Percentiles rank a stretch among this genome's conserved stretches.
Evolutionary conservation across 1,139 yeast species (phyloP).

Genomic region (Hansenula sp.): DNA sequence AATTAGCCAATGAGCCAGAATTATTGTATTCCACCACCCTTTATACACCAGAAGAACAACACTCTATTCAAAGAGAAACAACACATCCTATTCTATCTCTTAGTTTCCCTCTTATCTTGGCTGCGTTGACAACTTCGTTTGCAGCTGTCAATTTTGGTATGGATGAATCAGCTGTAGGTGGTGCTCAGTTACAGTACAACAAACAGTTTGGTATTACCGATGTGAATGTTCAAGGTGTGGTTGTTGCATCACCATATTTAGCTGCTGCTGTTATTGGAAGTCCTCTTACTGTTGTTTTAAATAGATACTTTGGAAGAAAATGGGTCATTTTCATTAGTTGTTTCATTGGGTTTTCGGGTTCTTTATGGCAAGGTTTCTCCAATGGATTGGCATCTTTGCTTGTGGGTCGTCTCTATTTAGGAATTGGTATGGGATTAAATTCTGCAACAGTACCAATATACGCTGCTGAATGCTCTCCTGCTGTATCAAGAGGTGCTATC

Average conservation of each 20-base stretch:
- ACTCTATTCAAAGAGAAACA: constrained; percentile 11
- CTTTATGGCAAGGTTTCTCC: constrained; percentile 46
- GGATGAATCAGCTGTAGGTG: constrained; percentile 44
- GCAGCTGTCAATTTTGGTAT: constrained; percentile 28
- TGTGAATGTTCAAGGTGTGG: constrained; percentile 40
- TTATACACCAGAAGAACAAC: constrained; percentile 15
- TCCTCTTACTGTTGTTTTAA: constrained; percentile 41
- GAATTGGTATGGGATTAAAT: constrained; percentile 33
- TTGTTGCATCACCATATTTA: constrained; percentile 50
- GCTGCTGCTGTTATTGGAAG: constrained; percentile 44
- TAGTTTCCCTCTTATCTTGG: constrained; percentile 17
- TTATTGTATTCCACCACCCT: constrained; percentile 9
- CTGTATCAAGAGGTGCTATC: constrained; percentile 39
- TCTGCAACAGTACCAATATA: constrained; percentile 41
- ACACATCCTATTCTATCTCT: constrained; percentile 20
- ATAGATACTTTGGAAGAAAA: constrained; percentile 39
- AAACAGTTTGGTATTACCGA: constrained; percentile 31
- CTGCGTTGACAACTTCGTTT: constrained; percentile 23
- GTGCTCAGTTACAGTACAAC: constrained; percentile 47
- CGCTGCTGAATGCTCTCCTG: constrained; percentile 48
- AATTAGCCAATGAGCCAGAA: constrained; percentile 22
- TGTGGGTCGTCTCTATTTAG: constrained; percentile 38
- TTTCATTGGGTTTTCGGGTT: constrained; percentile 40
- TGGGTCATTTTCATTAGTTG: constrained; percentile 44
- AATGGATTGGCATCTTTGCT: constrained; percentile 44